phyloP scores from a whole-genome alignment of 2,329 filamentous ascomycete species.

The Aspergillus thermomutatus region DNA sequence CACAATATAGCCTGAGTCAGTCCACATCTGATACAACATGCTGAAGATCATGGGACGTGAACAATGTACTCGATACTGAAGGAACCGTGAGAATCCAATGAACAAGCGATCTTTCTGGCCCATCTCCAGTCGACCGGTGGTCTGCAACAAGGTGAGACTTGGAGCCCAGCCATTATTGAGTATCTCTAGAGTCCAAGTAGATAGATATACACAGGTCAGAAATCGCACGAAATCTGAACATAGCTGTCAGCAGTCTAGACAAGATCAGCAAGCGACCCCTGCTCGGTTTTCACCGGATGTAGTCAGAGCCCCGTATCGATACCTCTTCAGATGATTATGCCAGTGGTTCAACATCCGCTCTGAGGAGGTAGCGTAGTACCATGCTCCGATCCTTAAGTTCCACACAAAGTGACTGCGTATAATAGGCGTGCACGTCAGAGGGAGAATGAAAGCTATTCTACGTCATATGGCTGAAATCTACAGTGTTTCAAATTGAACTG shows the following conservation, averaged over 20 bases:
- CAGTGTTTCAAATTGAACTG: background rate
- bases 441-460: background rate
- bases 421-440: no score
- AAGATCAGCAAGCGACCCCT: no score
- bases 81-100: background rate
- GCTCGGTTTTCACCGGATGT: background rate
- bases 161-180: background rate
- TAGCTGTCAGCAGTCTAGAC: background rate
- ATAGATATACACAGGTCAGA: no score
- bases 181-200: background rate
- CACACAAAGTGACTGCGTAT: background rate
- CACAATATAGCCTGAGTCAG: constrained; percentile 5
- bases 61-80: background rate
- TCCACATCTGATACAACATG: background rate
- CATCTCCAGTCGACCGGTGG: background rate
- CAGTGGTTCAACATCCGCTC: background rate
- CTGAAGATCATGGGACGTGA: background rate
- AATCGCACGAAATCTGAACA: no score
- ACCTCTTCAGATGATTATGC: background rate
- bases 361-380: background rate
- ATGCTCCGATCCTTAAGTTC: background rate
- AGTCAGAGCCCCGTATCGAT: background rate
- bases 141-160: background rate
- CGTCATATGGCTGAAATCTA: background rate
- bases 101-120: background rate